Evolutionary conservation across 306 rosid species (phyloP), one percentile per base, ranked within the genome.

Genomic region (Clitoria ternatea): DNA sequence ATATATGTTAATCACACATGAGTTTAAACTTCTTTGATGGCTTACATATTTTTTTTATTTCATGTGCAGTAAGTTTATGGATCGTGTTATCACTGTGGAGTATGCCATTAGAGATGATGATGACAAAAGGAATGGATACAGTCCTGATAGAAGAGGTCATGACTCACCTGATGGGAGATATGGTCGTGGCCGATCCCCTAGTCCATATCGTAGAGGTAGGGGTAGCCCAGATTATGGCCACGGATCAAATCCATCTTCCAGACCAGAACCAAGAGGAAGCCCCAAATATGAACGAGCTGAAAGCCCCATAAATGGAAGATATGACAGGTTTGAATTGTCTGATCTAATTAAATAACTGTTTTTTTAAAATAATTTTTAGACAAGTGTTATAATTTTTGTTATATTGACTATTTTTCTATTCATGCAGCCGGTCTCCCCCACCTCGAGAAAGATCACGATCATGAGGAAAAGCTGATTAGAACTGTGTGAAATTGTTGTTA

Each of bases 81-180:
- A 90, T 59, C 87, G 90, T 39, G 90, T 85, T 66, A 87, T 90
- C 77, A 84, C 96, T 0, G 96, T 90, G 72, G 96, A 90, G 80
- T 90, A 84, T 81, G 96, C 96, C 37, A 86, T 88, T 43, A 84
- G 86, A 67, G 96, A 90, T 77, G 96, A 90, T 49, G 96, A 90
- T 32, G 94, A 84, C 27, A 82, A 43, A 76, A 90, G 81, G 82
- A 81, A 79, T 75, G 91, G 87, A 48, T 55, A 82, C n/a, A 87
- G 94, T 81, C 96, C 94, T 61, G 94, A 87, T 35, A 87, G 89
- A 57, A 85, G 89, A 85, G 93, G 90, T 18, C 91, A 77, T 20
- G 94, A 81, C 70, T 85, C 94, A 29, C 90, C 90, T 24, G 91
- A 90, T 30, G 87, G 88, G 54, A 84, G 91, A 73, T 78, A 88